Percentiles rank a stretch among this genome's conserved stretches.
Conservation (phyloP, 441 rosid genomes). For the Raphanus hybrid region DNA sequence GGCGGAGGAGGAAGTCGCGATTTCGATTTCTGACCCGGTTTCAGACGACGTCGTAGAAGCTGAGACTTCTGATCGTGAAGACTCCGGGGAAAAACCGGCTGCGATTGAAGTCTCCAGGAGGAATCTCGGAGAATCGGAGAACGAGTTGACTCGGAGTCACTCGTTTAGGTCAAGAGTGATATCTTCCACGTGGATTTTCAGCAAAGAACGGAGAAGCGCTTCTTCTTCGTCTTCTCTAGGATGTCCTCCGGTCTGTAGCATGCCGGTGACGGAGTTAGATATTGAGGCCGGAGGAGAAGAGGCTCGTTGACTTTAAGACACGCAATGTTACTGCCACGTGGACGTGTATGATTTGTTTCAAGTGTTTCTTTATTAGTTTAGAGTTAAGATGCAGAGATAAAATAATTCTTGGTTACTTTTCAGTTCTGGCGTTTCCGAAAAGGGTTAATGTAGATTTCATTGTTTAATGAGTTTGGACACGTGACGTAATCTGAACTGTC, state of each 20-base stretch:
- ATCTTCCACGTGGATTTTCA: neutral
- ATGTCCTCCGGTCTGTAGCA: neutral
- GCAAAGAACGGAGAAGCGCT: constrained; percentile 3
- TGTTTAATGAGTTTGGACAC: constrained; percentile 1
- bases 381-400: neutral
- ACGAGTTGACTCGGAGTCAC: constrained; percentile 42
- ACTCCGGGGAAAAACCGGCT: constrained; percentile 44
- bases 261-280: neutral
- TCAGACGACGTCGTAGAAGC: constrained; percentile 15
- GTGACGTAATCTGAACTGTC: neutral
- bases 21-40: constrained; percentile 12
- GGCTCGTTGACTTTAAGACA: neutral
- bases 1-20: constrained; percentile 22
- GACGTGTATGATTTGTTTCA: neutral
- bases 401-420: neutral
- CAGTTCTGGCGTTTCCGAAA: neutral
- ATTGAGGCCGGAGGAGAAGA: neutral
- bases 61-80: constrained; percentile 40
- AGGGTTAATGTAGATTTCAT: neutral
- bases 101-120: constrained; percentile 1
- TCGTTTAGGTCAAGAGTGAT: constrained; percentile 56
- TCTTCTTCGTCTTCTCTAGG: neutral
- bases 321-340: neutral
- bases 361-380: neutral
- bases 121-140: constrained; percentile 37